These are phyloP conservation scores for Xylaria multiplex DNA, from an alignment of 2,329 filamentous ascomycete species.

Conservation along the genomic window DNA sequence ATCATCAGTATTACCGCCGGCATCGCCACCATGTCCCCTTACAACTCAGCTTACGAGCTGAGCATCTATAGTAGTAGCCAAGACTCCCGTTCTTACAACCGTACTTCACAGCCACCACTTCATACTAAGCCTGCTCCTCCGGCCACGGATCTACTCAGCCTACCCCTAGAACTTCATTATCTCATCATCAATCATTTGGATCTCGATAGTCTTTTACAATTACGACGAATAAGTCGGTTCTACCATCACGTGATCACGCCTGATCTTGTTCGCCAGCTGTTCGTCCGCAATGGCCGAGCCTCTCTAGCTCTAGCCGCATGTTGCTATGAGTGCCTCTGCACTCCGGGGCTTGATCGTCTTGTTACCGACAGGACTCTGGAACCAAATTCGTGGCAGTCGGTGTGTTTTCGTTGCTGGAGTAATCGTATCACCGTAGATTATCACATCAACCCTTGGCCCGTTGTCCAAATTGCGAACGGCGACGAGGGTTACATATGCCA, in stretches of 20 bases:
- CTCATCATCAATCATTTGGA: conserved; percentile 45
- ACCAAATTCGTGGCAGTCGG: conserved; percentile 42
- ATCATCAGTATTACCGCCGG: conserved; percentile 1
- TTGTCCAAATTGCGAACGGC: conserved; percentile 45
- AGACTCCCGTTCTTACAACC: conserved; percentile 16
- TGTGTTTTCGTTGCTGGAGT: conserved; percentile 49
- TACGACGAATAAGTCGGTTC: conserved; percentile 41
- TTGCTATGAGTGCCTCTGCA: conserved; percentile 45
- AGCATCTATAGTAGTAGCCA: conserved; percentile 18
- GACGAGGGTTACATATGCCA: conserved; percentile 48
- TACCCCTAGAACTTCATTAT: conserved; percentile 46
- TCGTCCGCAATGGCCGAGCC: conserved; percentile 37
- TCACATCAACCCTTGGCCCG: conserved; percentile 46
- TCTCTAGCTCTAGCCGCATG: conserved; percentile 39
- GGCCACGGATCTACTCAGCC: conserved; percentile 36
- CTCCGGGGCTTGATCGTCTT: conserved; percentile 44
- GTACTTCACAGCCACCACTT: conserved; percentile 11
- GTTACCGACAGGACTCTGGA: conserved; percentile 42
- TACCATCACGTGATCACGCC: conserved; percentile 45
- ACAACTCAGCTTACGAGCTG: conserved; percentile 27
- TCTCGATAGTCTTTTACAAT: conserved; percentile 41
- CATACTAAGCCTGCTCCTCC: conserved; percentile 4
- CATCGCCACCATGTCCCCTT: conserved; percentile 38
- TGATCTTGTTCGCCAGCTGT: conserved; percentile 43
- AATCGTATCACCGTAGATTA: conserved; percentile 42